These are phyloP conservation scores for Irpex lacteus DNA, from an alignment of 1,284 basidiomycete species.

Conservation along the genomic window DNA sequence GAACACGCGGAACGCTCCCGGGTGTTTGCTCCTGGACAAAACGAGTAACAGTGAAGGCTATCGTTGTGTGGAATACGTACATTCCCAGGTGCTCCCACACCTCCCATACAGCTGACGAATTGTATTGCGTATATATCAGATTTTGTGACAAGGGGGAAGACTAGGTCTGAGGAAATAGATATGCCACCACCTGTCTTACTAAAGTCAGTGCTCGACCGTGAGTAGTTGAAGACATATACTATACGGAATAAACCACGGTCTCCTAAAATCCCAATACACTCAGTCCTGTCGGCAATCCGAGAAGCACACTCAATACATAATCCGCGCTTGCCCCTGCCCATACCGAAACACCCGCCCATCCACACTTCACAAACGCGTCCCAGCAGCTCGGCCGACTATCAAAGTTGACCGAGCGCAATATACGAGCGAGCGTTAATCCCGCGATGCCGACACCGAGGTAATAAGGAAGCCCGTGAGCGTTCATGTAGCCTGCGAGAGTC, in stretches of 20 bases:
- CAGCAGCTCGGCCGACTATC: slow-evolving; percentile 85
- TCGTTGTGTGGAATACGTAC: background rate
- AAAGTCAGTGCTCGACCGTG: no score
- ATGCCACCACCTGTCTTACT: no score
- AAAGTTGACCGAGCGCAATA: slow-evolving; percentile 80
- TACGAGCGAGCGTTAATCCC: slow-evolving; percentile 77
- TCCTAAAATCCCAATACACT: background rate
- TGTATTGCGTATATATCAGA: no score
- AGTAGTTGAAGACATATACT: no score
- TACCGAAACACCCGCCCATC: slow-evolving; percentile 86
- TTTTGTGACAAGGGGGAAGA: no score
- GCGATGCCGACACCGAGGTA: slow-evolving; percentile 78
- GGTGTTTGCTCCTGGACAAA: background rate
- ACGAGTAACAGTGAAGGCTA: background rate
- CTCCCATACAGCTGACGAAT: no score
- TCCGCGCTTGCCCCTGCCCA: slow-evolving; percentile 85
- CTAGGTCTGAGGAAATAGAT: no score
- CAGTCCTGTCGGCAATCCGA: slow-evolving; percentile 10
- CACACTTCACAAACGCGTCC: slow-evolving; percentile 87
- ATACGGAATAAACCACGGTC: background rate
- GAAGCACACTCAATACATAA: slow-evolving; percentile 46
- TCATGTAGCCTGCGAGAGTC: slow-evolving; percentile 76
- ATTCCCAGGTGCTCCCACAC: no score
- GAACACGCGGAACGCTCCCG: background rate
- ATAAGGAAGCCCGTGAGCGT: slow-evolving; percentile 76